Base-by-base conservation (phyloP, 805 yeast species). In the Myxozyma kluyveri region DNA sequence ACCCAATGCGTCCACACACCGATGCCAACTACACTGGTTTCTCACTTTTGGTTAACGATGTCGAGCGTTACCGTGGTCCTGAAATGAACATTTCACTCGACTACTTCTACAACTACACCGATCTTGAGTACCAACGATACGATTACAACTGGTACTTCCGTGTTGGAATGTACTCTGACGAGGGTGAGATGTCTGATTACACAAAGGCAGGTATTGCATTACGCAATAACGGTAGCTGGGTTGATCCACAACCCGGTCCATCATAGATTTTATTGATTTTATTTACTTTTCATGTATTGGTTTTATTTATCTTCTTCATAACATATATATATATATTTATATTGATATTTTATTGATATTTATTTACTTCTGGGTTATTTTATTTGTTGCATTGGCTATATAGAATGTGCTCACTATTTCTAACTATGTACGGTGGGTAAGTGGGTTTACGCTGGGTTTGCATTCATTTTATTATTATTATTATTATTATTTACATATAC, bases 1-100 rank as follows among this genome's bases (percentile, higher is more conserved):
- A 48, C 35, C 60, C 60, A 2, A 7, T 23, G 26, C 21, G 39
- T 24, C 59, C 54, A 17, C 17, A 23, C n/a, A 32, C 40, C 36
- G 43, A 42, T 21, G 45, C 39, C 18, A 56, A 48, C 26, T 67
- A 64, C 57, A 71, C 76, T 27, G 82, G 83, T 0, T 78, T 75
- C 47, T 84, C 95, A 0, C 66, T 89, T 42, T 63, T 89, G 37
- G 70, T 89, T 24, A 88, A 89, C 62, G 97, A 89, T 63, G 71
- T 89, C 18, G 96, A 89, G 66, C 71, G 82, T 21, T 86, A 77
- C 63, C 78, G 82, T 4, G 96, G 88, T 0, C 64, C 66, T 2
- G 70, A 74, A 4, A 67, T 72, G 2, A 65, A 75, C 1, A 66
- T 86, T 21, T 73, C 78, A 51, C 46, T 81, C 10, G 67, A 66